These are phyloP conservation scores for Tylopilus sp. DNA, from an alignment of 1,284 basidiomycete genomes.

Conservation along the genomic window DNA sequence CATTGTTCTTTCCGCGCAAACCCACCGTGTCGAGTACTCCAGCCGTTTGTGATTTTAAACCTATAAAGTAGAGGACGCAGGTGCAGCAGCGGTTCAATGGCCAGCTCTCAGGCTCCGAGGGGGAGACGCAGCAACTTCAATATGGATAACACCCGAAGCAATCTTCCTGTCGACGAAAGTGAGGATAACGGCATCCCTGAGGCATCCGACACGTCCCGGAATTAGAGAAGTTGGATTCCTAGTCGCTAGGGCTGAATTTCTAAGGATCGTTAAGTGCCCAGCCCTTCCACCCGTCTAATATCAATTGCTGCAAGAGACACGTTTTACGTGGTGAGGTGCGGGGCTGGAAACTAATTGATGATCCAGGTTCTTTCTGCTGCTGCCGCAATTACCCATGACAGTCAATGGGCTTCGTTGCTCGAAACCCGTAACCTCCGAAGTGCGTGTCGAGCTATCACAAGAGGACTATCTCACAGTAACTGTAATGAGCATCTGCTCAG, in stretches of 20 bases:
- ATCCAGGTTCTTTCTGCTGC: constrained; percentile 8
- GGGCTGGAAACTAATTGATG: background rate
- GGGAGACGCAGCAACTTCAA: background rate
- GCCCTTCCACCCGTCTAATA: constrained; percentile 17
- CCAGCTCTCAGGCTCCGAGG: background rate
- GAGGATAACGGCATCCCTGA: background rate
- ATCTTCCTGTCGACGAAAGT: background rate
- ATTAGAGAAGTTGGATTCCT: constrained; percentile 5
- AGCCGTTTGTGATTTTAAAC: background rate
- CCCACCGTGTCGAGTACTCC: background rate
- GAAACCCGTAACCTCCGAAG: background rate
- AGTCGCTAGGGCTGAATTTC: background rate
- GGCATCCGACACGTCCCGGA: constrained; percentile 10
- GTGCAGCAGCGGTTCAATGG: background rate
- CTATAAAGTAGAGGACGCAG: background rate
- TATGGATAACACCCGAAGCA: background rate
- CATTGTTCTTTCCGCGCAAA: constrained; percentile 3
- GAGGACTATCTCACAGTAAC: background rate
- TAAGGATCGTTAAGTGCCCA: background rate
- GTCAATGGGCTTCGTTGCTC: background rate
- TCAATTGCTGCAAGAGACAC: constrained; percentile 11
- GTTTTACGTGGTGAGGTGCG: background rate
- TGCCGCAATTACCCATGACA: constrained; percentile 3
- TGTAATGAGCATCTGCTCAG: background rate
- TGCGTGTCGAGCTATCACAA: background rate